Evolutionary conservation across 257 asterid genomes (phyloP), one percentile per base, ranked within the genome.

Genomic region (Nicotiana benthamiana): DNA sequence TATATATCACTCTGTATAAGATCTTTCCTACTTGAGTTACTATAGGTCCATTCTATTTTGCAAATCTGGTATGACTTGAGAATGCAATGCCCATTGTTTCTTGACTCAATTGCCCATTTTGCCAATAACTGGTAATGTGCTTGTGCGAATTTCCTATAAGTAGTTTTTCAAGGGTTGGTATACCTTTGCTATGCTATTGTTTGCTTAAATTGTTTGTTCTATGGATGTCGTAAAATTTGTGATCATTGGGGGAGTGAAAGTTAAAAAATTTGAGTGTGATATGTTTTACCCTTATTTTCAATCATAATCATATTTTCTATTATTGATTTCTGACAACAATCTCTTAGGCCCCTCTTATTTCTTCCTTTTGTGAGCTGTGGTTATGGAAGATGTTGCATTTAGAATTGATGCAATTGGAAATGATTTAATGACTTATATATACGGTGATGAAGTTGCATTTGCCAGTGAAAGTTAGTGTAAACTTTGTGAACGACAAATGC

Each of bases 1-100:
- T 95, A 89, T 72, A 65, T 80, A 68, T 85, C 79, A 24, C 24
- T n/a, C 24, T 36, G 9, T 46, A 18, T 16, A 34, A 64, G 9
- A 18, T 43, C 53, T 40, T 53, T 22, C 30, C 11, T 36, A 16
- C 6, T 27, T 11, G 28, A 5, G 52, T 22, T 86, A 16, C 11
- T 28, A 13, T 30, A 17, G 65, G 13, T 66, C 40, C 43, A 1
- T 51, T 51, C 12, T 59, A 5, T 36, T 26, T 56, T 27, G 4
- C 17, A 12, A 17, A 28, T 46, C 32, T 66, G 68, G 54, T 30
- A 43, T 57, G 52, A 66, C 36, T 51, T 66, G 53, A 66, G 28
- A 32, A 30, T 65, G 51, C 75, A 65, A 65, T 65, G 75, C 48
- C 48, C 30, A 20, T 15, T 43, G 16, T n/a, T 64, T 64, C 28